These are phyloP conservation scores for Hymenoscyphus occultus DNA, from an alignment of 2,329 filamentous ascomycete genomes.

Conservation along the genomic window DNA sequence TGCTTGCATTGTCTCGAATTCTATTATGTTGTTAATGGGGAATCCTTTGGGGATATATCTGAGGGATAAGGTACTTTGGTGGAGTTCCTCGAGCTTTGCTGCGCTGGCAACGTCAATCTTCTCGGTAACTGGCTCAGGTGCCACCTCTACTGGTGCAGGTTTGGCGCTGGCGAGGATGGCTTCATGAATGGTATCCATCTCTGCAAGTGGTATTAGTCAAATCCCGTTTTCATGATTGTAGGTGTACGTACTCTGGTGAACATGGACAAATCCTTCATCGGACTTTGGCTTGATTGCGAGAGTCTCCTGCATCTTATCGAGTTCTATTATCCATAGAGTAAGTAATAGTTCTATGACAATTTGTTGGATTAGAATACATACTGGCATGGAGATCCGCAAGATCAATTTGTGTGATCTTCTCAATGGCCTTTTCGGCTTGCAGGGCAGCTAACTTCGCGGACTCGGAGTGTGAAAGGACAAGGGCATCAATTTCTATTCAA, in stretches of 20 bases:
- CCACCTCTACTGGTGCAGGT: not conserved
- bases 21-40: not conserved
- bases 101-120: not conserved
- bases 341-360: not conserved
- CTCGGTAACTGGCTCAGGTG: not conserved
- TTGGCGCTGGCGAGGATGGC: slow-evolving; percentile 9
- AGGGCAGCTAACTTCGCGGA: not conserved
- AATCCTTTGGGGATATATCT: not conserved
- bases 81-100: slow-evolving; percentile 7
- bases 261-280: slow-evolving; percentile 3
- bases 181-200: slow-evolving; percentile 13
- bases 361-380: not conserved
- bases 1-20: slow-evolving; percentile 18
- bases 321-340: slow-evolving; percentile 2
- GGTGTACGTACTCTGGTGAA: slow-evolving; percentile 11
- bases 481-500: slow-evolving; percentile 10
- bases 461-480: slow-evolving; percentile 6
- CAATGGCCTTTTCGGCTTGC: not conserved
- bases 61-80: slow-evolving; percentile 8
- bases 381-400: slow-evolving; percentile 12
- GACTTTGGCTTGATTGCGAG: slow-evolving; percentile 7
- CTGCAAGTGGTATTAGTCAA: not conserved
- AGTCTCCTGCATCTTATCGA: slow-evolving; percentile 12
- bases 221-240: not conserved
- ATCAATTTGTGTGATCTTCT: slow-evolving; percentile 7